A percentile compares a stretch with the other conserved stretches of the same genome.
These are phyloP conservation scores for Salvia miltiorrhiza DNA, from an alignment of 257 asterid genomes.

Conservation along the genomic window DNA sequence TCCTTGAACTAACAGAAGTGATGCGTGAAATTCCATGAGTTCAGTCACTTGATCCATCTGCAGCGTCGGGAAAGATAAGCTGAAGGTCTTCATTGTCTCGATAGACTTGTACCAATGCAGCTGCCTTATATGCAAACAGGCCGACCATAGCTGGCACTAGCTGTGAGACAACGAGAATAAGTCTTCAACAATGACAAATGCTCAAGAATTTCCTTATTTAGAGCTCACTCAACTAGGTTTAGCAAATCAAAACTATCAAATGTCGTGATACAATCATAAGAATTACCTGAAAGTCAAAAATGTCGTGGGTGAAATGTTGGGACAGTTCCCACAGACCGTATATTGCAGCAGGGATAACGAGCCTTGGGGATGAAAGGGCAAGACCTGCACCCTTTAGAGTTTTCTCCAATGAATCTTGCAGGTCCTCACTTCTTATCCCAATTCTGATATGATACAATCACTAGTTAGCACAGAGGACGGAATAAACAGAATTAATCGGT, in stretches of 20 bases:
- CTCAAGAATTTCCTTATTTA: background rate
- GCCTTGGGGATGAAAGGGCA: conserved; percentile 97
- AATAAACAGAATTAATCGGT: background rate
- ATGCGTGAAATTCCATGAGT: background rate
- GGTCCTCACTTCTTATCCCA: conserved; percentile 88
- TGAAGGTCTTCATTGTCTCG: conserved; percentile 93
- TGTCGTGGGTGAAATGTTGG: conserved; percentile 55
- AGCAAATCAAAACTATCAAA: background rate
- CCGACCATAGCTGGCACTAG: conserved; percentile 91
- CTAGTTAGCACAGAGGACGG: conserved; percentile 3
- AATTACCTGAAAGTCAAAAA: conserved; percentile 79
- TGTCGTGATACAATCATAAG: background rate
- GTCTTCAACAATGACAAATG: background rate
- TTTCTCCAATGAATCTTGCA: conserved; percentile 64
- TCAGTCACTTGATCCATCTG: conserved; percentile 41
- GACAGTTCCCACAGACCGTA: conserved; percentile 90
- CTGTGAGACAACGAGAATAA: conserved; percentile 40
- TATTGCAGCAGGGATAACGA: conserved; percentile 82
- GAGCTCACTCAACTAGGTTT: background rate
- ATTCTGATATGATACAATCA: conserved; percentile 47
- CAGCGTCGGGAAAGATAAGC: conserved; percentile 63
- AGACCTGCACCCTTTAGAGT: conserved; percentile 63
- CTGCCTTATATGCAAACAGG: conserved; percentile 93
- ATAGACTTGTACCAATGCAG: conserved; percentile 91
- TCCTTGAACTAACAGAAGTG: no score